Evolutionary conservation across 2,329 filamentous ascomycete species (phyloP).

Genomic region (Botrytis porri): DNA sequence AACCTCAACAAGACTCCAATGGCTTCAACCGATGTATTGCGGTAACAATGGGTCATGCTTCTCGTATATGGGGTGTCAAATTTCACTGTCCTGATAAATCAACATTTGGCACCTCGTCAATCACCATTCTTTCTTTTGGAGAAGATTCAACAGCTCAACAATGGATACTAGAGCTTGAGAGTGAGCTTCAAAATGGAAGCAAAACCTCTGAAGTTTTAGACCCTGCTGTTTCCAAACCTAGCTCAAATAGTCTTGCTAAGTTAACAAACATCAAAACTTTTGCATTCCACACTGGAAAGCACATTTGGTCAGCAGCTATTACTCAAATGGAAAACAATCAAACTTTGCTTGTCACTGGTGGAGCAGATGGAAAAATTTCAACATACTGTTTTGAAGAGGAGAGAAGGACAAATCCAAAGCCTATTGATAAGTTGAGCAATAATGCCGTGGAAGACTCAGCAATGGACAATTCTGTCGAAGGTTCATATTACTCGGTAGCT

Average conservation of each 20-base stretch:
- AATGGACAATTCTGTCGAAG: not conserved
- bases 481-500: not conserved
- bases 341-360: conserved; percentile 61
- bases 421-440: not conserved
- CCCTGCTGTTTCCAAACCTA: not conserved
- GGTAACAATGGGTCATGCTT: conserved; percentile 78
- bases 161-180: conserved; percentile 50
- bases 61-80: conserved; percentile 83
- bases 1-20: conserved; percentile 34
- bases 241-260: conserved; percentile 20
- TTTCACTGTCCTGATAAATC: conserved; percentile 49
- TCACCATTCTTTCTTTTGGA: conserved; percentile 72
- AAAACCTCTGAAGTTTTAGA: not conserved
- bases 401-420: not conserved
- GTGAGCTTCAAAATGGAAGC: not conserved
- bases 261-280: conserved; percentile 55
- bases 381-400: conserved; percentile 34
- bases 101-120: conserved; percentile 18
- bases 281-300: conserved; percentile 76
- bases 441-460: too few species aligned
- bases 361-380: conserved; percentile 72
- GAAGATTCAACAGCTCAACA: conserved; percentile 77
- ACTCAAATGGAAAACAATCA: not conserved
- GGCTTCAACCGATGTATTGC: conserved; percentile 54
- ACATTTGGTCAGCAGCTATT: conserved; percentile 78